A percentile compares a stretch with the other conserved stretches of the same genome.
Evolutionary conservation across 768 basidiomycete genomes (phyloP).

Genomic region (Melanogaster broomeanus): DNA sequence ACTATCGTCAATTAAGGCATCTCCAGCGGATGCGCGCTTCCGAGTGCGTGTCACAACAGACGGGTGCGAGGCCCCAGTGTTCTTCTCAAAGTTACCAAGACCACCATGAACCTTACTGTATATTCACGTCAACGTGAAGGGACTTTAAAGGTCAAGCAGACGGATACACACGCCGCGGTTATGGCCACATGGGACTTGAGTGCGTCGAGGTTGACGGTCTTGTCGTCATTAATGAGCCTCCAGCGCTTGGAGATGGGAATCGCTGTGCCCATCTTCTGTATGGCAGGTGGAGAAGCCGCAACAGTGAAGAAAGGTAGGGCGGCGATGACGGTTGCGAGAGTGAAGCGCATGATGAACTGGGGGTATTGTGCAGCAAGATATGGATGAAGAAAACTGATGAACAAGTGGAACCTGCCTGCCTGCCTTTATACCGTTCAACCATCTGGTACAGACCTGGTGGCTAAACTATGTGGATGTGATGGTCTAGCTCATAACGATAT

Average conservation of each 20-base stretch:
- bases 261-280: neutral
- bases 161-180: constrained; percentile 1
- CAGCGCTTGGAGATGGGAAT: constrained; percentile 12
- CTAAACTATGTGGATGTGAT: neutral
- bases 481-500: neutral
- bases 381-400: neutral
- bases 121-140: neutral
- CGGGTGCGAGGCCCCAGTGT: neutral
- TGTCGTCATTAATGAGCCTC: neutral
- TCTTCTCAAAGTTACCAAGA: constrained; percentile 1
- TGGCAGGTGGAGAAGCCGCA: constrained; percentile 2
- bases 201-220: neutral
- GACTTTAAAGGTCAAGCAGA: neutral
- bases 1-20: neutral
- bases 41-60: neutral
- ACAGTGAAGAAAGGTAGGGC: constrained; percentile 2
- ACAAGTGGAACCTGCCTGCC: neutral
- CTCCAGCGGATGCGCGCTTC: neutral
- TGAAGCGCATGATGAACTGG: constrained; percentile 7
- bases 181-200: neutral
- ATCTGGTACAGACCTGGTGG: neutral
- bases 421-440: neutral
- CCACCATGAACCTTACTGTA: constrained; percentile 1
- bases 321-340: neutral
- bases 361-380: neutral